Conservation (phyloP, 1,284 basidiomycete genomes). For the Ceratobasidium sp. region DNA sequence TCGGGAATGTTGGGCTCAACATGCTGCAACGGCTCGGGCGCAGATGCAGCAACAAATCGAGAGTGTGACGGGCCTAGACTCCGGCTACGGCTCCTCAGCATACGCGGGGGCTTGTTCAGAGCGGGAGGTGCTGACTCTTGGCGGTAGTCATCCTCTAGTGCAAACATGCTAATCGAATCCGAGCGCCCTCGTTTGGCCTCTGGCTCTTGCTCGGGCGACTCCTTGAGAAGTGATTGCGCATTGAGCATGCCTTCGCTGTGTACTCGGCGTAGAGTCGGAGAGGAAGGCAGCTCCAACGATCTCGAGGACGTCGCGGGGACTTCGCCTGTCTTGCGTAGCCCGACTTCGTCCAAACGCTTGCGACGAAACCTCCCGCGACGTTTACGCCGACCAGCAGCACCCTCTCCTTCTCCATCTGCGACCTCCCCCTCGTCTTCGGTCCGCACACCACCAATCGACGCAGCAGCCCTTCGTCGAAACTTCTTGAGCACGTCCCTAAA, state of each 20-base stretch:
- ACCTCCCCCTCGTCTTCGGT: constrained; percentile 54
- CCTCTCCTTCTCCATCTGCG: constrained; percentile 43
- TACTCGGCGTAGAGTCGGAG: constrained; percentile 63
- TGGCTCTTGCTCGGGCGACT: constrained; percentile 26
- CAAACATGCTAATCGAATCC: constrained; percentile 52
- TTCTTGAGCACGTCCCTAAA: constrained; percentile 85
- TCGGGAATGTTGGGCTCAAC: constrained; percentile 35
- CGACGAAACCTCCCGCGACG: constrained; percentile 38
- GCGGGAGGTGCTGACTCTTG: constrained; percentile 46
- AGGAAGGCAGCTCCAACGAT: constrained; percentile 43
- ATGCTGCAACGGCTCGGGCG: constrained; percentile 19
- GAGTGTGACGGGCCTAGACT: constrained; percentile 34
- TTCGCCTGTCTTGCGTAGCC: constrained; percentile 2
- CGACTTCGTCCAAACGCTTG: constrained; percentile 27
- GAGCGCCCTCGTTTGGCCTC: constrained; percentile 33
- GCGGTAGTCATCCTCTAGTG: constrained; percentile 57
- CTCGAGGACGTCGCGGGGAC: background rate
- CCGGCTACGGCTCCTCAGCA: constrained; percentile 39
- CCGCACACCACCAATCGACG: constrained; percentile 20
- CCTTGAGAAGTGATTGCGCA: constrained; percentile 10
- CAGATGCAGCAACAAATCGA: constrained; percentile 20
- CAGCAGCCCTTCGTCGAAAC: constrained; percentile 63
- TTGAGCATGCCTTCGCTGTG: constrained; percentile 64
- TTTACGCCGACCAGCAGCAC: background rate
- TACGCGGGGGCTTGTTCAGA: background rate